Evolutionary conservation across 495 filamentous ascomycete species (phyloP), one percentile per base, ranked within the genome.

Genomic region (Talaromyces adpressus): DNA sequence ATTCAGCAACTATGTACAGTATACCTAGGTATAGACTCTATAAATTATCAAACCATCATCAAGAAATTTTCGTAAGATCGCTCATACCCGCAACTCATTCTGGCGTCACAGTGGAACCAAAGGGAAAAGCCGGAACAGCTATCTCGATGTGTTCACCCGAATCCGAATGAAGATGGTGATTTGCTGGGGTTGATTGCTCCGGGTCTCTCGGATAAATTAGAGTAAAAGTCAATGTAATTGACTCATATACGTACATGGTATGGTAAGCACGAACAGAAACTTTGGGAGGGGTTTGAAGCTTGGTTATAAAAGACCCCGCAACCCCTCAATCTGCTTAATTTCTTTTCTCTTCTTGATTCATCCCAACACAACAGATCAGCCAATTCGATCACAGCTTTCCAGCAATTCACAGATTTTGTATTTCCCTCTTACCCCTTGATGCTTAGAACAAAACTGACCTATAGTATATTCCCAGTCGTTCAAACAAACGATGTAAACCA

Each of bases 401-500:
- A 57, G 16, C 45, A 57, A 11, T 36, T 7, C 34, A 12, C 57
- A 60, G 36, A 60, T 47, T 60, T 60, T 60, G 58, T 60, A 60
- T 47, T 41, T 45, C 25, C 36, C n/a, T 36, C 58, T 45, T 49
- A 54, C 16, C 58, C 39, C 9, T 11, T 11, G n/a, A 8, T 47
- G 6, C 45, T 11, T 4, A 23, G 30, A 36, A 22, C 52, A 60
- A 20, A 61, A 49, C 62, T 64, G 23, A 64, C 39, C n/a, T 41
- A 20, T 22, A 62, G 18, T 16, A 52, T 53, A 3, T 4, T 23
- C 25, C 18, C n/a, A 62, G 45, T 34, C 56, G 27, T 36, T 25
- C 11, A 51, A 54, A 32, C 41, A n/a, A 57, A 63, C 52, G 54
- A 57, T 57, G 54, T 57, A 63, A 63, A 41, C 52, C 32, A 45